phyloP scores from a whole-genome alignment of 768 basidiomycete species.

The Termitomyces sp. region DNA sequence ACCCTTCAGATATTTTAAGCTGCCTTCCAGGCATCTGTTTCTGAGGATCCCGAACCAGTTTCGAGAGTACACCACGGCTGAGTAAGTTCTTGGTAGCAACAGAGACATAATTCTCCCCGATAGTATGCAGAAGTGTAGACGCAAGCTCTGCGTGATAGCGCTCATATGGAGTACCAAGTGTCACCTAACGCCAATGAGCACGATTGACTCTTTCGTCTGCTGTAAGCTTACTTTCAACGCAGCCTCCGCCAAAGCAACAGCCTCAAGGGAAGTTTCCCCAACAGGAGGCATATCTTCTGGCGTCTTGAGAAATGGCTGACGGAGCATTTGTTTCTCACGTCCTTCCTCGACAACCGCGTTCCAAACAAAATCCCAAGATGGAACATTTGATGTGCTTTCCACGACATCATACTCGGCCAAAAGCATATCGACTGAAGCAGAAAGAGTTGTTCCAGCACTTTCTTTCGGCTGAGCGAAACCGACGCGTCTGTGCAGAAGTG shows the following conservation, averaged over 20 bases:
- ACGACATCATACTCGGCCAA: constrained; percentile 45
- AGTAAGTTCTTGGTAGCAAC: constrained; percentile 59
- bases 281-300: constrained; percentile 34
- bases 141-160: constrained; percentile 62
- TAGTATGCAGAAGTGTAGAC: constrained; percentile 49
- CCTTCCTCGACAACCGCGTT: constrained; percentile 67
- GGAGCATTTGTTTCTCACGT: constrained; percentile 65
- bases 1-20: constrained; percentile 75
- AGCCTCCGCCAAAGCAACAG: constrained; percentile 57
- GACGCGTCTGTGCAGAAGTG: constrained; percentile 48
- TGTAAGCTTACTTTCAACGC: constrained; percentile 58
- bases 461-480: constrained; percentile 51
- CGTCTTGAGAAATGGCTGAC: constrained; percentile 49
- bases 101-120: constrained; percentile 54
- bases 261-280: constrained; percentile 31
- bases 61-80: constrained; percentile 63
- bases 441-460: constrained; percentile 32
- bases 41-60: constrained; percentile 57
- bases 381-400: constrained; percentile 37
- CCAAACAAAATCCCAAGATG: constrained; percentile 76
- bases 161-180: constrained; percentile 69
- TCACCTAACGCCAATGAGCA: constrained; percentile 51
- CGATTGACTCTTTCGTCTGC: not conserved
- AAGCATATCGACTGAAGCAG: constrained; percentile 42
- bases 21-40: constrained; percentile 70